Evolutionary conservation across 75 land plant genomes (phyloP).

Genomic region (Adiantum capillusveneris): DNA sequence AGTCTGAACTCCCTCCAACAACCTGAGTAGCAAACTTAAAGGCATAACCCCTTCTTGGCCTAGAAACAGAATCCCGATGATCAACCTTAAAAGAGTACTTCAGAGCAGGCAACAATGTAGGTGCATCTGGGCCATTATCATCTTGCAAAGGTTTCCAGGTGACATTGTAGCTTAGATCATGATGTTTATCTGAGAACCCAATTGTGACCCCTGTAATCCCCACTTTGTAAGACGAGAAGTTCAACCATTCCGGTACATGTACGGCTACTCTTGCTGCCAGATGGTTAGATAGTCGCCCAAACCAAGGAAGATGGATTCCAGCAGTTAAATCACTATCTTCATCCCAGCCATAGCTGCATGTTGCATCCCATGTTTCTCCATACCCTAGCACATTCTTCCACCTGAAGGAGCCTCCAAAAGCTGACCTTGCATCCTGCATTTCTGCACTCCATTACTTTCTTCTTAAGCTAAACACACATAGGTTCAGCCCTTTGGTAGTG

Average conservation of each 20-base stretch:
- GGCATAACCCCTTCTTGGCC: constrained; percentile 29
- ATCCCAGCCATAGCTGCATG: constrained; percentile 32
- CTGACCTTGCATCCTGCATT: constrained; percentile 13
- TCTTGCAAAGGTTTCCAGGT: constrained; percentile 28
- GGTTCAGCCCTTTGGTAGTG: no score
- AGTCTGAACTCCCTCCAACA: constrained; percentile 29
- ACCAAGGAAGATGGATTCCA: constrained; percentile 20
- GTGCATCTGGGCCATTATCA: constrained; percentile 9
- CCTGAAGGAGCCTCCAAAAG: constrained; percentile 27
- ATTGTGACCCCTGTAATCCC: constrained; percentile 18
- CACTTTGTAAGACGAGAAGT: constrained; percentile 28
- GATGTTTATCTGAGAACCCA: constrained; percentile 18
- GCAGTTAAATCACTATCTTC: constrained; percentile 23
- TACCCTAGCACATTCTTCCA: constrained; percentile 32
- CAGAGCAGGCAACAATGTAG: constrained; percentile 17
- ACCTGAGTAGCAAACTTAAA: constrained; percentile 22
- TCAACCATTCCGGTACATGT: constrained; percentile 23
- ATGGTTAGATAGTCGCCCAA: constrained; percentile 7
- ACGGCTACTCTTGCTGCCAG: constrained; percentile 18
- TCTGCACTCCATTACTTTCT: no score
- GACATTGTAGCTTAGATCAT: constrained; percentile 23
- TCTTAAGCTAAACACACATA: no score
- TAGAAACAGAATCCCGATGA: constrained; percentile 20
- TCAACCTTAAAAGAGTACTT: constrained; percentile 32
- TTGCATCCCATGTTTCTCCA: constrained; percentile 34